Base-by-base conservation (phyloP, 768 basidiomycete genomes). In the Leccinellum luteum region DNA sequence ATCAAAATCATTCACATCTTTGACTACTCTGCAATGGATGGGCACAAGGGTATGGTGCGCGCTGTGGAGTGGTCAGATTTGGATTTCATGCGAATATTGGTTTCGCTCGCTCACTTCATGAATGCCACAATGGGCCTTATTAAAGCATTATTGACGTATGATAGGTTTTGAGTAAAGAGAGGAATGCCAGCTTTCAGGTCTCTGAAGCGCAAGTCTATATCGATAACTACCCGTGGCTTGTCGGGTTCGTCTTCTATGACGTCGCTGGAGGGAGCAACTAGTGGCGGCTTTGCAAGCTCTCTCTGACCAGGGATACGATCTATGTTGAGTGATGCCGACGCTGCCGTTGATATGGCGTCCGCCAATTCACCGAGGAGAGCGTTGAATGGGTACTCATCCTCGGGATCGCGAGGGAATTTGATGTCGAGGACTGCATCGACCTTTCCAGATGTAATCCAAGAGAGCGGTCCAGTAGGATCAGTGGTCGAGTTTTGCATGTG, bases 361-460 rank as follows among this genome's bases (percentile, higher is more conserved):
- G 92, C 90, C 53, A 98, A 86, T 71, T 96, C 92, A n/a, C 82
- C 89, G 6, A 98, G 80, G 60, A 98, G 84, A 32, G 83, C 89
- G 62, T 91, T 88, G 64, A 97, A 79, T 17, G 85, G 84, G 17
- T 81, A 73, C 60, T 85, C 83, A 45, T 81, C 82, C 56, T 89
- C 87, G 10, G 85, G 84, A 64, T 92, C 87, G 17, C 85, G 85
- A 23, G 97, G 95, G 73, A 99, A 98, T 68, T 95, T 94, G 75
- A 99, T 95, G 74, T 99, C 97, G 23, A 98, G 82, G 6, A 99
- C 97, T 10, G 94, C 92, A 67, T 99, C 97, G 27, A 97, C 81
- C 73, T 96, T 97, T 44, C 97, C 97, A 0, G 95, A 92, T 0
- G 90, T 95, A 58, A 99, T 94, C 97, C 97, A 99, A 2, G 94